Base-by-base conservation (phyloP, 495 filamentous ascomycete species). In the Lentithecium fluviatile region DNA sequence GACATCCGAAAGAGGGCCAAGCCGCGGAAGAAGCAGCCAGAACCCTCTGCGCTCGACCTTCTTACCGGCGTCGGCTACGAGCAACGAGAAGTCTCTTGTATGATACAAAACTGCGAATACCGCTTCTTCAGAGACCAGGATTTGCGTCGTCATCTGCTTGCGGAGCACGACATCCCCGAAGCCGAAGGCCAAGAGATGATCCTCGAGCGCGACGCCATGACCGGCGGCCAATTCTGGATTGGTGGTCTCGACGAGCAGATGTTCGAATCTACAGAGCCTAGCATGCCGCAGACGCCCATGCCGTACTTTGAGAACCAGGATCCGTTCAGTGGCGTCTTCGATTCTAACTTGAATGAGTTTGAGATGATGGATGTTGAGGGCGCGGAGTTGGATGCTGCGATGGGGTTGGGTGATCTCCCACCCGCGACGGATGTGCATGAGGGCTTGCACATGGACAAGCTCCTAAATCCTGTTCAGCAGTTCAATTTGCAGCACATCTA, bases 51-150 rank as follows among this genome's bases (percentile, higher is more conserved):
- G 1, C 54, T 78, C 17, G 54, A 65, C 2, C 55, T 66, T n/a
- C 77, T 91, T 3, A 85, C 85, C 0, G 88, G 87, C 26, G 73
- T 75, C 21, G 78, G 80, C 12, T 85, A 87, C 54, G 75, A 79
- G 25, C 78, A 83, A 61, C 75, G 83, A 46, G 76, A 80, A 13
- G 78, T 89, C 17, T 38, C 75, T 6, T 91, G 89, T 65, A 72
- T 80, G 4, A 64, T 79, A 19, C 43, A 71, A 2, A 71, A 71
- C 0, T 93, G 89, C 62, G 61, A 71, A 6, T 70, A 80, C 50
- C 81, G 79, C 45, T 95, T 92, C 68, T 74, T 78, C 19, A 80
- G 87, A 37, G 79, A 86, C 47, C 83, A 84, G 56, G 87, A 92
- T 63, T 75, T 91, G 0, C 78, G 82, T 63, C 75, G 80, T 7